Evolutionary conservation across 108 stramenopile genomes (phyloP).

Genomic region (Conticribra weissflogii): DNA sequence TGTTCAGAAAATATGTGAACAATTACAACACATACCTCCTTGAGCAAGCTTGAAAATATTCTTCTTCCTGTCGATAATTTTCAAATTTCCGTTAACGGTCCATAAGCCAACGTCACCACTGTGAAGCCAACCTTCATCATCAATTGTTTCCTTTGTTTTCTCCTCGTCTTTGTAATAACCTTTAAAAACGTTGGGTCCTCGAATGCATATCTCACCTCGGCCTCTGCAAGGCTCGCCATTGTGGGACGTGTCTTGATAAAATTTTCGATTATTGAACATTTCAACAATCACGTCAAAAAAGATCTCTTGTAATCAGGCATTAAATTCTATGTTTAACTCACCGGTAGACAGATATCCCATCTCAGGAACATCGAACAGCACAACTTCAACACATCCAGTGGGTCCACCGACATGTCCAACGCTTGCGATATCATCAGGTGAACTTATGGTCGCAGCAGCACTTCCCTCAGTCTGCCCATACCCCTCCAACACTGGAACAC

Average conservation of each 20-base stretch:
- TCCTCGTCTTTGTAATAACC: slow-evolving; percentile 98
- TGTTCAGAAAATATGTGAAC: not conserved
- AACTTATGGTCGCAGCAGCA: slow-evolving; percentile 72
- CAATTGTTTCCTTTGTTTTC: slow-evolving; percentile 91
- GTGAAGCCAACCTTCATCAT: slow-evolving; percentile 94
- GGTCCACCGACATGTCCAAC: slow-evolving; percentile 96
- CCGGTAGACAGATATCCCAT: slow-evolving; percentile 93
- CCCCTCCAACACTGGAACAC: slow-evolving; percentile 93
- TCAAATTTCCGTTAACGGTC: slow-evolving; percentile 88
- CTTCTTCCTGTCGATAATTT: slow-evolving; percentile 98
- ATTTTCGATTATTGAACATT: too few species aligned
- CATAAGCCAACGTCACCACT: slow-evolving; percentile 98
- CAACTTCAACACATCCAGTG: slow-evolving; percentile 78
- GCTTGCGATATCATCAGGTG: slow-evolving; percentile 76
- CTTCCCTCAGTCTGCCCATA: slow-evolving; percentile 97
- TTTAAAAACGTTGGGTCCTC: slow-evolving; percentile 92
- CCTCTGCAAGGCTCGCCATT: slow-evolving; percentile 82
- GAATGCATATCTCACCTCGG: slow-evolving; percentile 94
- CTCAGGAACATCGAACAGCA: slow-evolving; percentile 91
- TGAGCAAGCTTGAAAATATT: slow-evolving; percentile 98
- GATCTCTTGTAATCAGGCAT: not conserved
- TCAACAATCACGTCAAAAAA: not conserved
- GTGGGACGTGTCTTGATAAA: slow-evolving; percentile 78
- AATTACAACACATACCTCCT: slow-evolving; percentile 62
- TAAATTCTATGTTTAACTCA: slow-evolving; percentile 25